Percentiles rank a stretch among this genome's conserved stretches.
phyloP scores from a whole-genome alignment of 208 protist genomes.

The Leishmania guyanensis region DNA sequence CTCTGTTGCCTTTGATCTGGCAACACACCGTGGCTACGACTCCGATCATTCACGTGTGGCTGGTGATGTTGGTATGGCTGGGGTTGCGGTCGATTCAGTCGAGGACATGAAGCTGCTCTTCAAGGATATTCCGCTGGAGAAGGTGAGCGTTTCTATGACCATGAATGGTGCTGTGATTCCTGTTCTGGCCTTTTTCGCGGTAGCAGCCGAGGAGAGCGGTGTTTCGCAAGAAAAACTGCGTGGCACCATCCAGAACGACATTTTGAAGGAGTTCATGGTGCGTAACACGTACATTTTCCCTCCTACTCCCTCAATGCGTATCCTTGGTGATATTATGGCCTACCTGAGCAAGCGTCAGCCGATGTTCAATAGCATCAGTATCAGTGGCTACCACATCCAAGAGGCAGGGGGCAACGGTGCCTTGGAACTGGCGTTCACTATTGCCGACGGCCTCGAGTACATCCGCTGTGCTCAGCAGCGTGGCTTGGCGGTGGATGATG shows the following conservation, averaged over 20 bases:
- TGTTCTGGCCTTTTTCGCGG: conserved; percentile 96
- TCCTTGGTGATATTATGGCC: conserved; percentile 96
- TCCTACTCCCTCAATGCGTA: conserved; percentile 92
- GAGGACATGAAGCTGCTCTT: conserved; percentile 93
- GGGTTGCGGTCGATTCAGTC: conserved; percentile 95
- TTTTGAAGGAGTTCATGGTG: conserved; percentile 98
- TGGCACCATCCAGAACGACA: conserved; percentile 98
- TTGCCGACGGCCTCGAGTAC: conserved; percentile 96
- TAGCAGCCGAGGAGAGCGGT: conserved; percentile 93
- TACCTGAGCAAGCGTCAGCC: conserved; percentile 94
- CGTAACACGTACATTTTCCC: conserved; percentile 98
- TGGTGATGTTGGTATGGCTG: conserved; percentile 97
- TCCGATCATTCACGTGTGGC: conserved; percentile 93
- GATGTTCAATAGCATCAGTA: conserved; percentile 95
- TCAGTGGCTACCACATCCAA: conserved; percentile 97
- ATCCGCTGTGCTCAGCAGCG: conserved; percentile 64
- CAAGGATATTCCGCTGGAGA: conserved; percentile 92
- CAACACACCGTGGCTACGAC: conserved; percentile 97
- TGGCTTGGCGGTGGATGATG: conserved; percentile 91
- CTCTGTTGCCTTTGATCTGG: conserved; percentile 96
- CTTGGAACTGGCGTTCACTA: conserved; percentile 95
- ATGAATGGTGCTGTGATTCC: conserved; percentile 98
- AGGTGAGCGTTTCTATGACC: conserved; percentile 96
- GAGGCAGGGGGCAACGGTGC: conserved; percentile 91
- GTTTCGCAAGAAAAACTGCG: conserved; percentile 82